Evolutionary conservation across 139 green algal species (phyloP).

Genomic region (Monoraphidium neglectum): DNA sequence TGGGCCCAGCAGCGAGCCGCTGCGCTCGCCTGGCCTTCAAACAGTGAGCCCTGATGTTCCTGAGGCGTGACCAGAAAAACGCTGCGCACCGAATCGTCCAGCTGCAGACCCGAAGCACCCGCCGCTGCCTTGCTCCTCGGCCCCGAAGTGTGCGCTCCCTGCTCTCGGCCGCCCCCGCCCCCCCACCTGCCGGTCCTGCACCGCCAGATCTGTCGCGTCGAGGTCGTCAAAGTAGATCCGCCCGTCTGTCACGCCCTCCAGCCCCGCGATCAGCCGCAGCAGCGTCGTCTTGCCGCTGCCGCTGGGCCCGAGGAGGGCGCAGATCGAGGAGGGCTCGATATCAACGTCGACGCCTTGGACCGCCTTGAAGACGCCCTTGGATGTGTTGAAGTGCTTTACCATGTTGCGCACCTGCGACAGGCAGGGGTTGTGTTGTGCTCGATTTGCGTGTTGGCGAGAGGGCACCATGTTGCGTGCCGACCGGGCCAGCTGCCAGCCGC

Average conservation of each 20-base stretch:
- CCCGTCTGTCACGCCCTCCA: constrained; percentile 72
- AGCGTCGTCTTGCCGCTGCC: constrained; percentile 86
- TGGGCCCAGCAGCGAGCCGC: no score
- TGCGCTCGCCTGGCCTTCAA: no score
- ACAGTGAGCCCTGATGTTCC: no score
- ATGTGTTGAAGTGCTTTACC: constrained; percentile 72
- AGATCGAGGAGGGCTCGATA: constrained; percentile 66
- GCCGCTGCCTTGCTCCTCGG: no score
- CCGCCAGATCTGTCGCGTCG: constrained; percentile 49
- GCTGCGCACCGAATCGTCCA: no score
- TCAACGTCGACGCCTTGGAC: constrained; percentile 69
- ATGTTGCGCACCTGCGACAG: constrained; percentile 58
- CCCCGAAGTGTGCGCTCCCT: no score
- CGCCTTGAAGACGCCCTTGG: constrained; percentile 62
- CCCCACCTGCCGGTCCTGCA: constrained; percentile 41
- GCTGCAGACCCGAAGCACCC: no score
- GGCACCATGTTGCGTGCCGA: no score
- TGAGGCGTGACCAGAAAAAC: no score
- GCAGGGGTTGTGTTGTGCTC: neutral
- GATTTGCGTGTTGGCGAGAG: no score
- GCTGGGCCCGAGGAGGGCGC: constrained; percentile 77
- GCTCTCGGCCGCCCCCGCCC: no score
- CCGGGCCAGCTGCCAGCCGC: no score
- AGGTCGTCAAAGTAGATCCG: constrained; percentile 76
- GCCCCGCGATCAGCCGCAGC: constrained; percentile 80